Percentiles rank a stretch among this genome's conserved stretches.
These are phyloP conservation scores for Cenococcum geophilum DNA, from an alignment of 495 filamentous ascomycete species.

Conservation along the genomic window DNA sequence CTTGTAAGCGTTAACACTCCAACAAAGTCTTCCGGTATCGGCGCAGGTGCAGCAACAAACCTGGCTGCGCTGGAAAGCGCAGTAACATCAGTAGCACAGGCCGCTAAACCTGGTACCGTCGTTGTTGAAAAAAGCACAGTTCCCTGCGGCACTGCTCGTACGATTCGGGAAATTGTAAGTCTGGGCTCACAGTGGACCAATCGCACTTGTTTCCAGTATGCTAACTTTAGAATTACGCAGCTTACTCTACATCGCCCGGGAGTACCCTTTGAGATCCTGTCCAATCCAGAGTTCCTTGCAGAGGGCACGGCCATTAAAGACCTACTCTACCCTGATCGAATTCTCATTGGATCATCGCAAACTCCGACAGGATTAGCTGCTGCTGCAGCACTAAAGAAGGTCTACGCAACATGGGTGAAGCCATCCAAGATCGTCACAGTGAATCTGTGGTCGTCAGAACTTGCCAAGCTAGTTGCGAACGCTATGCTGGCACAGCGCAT, in stretches of 20 bases:
- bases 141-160: constrained; percentile 4
- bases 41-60: not conserved
- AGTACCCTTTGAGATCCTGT: constrained; percentile 66
- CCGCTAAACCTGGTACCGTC: not conserved
- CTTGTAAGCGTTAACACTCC: constrained; percentile 9
- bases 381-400: constrained; percentile 52
- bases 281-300: constrained; percentile 79
- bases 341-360: constrained; percentile 65
- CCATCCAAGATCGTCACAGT: constrained; percentile 57
- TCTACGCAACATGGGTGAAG: constrained; percentile 68
- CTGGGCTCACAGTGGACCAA: not conserved
- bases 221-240: not conserved
- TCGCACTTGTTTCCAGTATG: not conserved
- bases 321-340: constrained; percentile 64
- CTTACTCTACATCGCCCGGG: constrained; percentile 44
- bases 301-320: constrained; percentile 71
- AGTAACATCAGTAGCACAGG: not conserved
- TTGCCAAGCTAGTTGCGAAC: constrained; percentile 75
- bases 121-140: constrained; percentile 13
- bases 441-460: constrained; percentile 74
- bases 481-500: constrained; percentile 78
- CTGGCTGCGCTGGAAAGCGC: not conserved
- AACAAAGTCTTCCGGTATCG: not conserved
- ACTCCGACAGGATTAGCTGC: constrained; percentile 54
- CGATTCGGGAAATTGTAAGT: constrained; percentile 3